Evolutionary conservation across 139 green algal species (phyloP).

Genomic region (Micromonas commoda): DNA sequence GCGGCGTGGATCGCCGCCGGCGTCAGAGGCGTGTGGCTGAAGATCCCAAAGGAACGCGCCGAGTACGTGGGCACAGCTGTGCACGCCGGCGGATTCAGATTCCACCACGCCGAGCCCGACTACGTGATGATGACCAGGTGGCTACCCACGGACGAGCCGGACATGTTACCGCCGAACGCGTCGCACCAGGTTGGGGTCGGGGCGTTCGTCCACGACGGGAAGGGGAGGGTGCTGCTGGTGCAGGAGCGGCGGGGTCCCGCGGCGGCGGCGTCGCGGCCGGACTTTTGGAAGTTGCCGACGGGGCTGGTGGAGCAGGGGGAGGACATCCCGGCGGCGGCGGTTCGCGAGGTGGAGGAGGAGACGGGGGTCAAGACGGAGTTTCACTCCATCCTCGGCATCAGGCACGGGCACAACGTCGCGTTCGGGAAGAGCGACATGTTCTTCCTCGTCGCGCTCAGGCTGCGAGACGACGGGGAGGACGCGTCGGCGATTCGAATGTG

Average conservation of each 20-base stretch:
- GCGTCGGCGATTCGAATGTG: neutral
- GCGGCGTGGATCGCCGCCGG: constrained; percentile 5
- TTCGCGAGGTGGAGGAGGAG: constrained; percentile 46
- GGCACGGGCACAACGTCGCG: constrained; percentile 35
- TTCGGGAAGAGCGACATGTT: constrained; percentile 48
- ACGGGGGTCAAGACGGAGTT: constrained; percentile 37
- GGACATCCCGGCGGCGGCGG: constrained; percentile 35
- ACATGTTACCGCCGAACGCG: constrained; percentile 40
- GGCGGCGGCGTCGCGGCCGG: constrained; percentile 1
- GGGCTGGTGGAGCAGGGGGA: constrained; percentile 35
- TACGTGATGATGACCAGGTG: constrained; percentile 49
- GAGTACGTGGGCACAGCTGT: constrained; percentile 12
- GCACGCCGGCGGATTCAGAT: constrained; percentile 38
- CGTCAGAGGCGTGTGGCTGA: constrained; percentile 34
- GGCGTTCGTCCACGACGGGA: constrained; percentile 42
- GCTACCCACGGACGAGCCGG: constrained; percentile 35
- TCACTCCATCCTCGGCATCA: constrained; percentile 12
- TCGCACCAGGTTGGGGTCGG: constrained; percentile 48
- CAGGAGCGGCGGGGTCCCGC: constrained; percentile 44
- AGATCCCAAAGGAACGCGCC: constrained; percentile 1
- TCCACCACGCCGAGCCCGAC: constrained; percentile 43
- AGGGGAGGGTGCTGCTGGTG: constrained; percentile 38
- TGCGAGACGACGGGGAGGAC: neutral
- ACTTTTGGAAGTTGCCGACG: constrained; percentile 50
- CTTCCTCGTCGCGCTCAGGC: constrained; percentile 36